Base-by-base conservation (phyloP, 352 stramenopile species). In the Phytopythium helicoides region DNA sequence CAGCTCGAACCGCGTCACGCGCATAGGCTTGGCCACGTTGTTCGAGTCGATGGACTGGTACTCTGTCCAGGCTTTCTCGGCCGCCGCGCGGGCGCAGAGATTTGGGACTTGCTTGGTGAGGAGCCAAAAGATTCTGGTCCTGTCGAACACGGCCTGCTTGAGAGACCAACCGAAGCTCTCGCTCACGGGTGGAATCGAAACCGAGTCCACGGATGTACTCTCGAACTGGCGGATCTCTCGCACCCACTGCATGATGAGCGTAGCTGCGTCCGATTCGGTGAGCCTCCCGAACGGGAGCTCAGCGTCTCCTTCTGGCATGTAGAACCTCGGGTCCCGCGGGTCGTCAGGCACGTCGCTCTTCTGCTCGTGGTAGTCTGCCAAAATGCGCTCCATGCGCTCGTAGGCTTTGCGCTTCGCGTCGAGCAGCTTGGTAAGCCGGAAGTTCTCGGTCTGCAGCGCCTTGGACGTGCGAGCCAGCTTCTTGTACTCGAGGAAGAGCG, bases 381-480 rank as follows among this genome's bases (percentile, higher is more conserved):
- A 56, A 12, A 81, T 64, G 25, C 64, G 71, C 59, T 77, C 64
- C 33, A 75, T 62, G 40, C 66, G 66, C 54, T 77, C 60, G 56
- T 75, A 71, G 6, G 58, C 48, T 34, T 81, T 77, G 46, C 59
- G 55, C 1, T 60, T 54, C 36, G 47, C 34, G 22, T 71, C 64
- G 31, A 81, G 64, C 38, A 59, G 60, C 47, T 75, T 61, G n/a
- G 64, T 53, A 31, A 81, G 41, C 51, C 53, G 12, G n/a, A 75
- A 81, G 45, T 76, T 76, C 36, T 74, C 57, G 10, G 53, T 25
- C 40, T 68, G 64, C 37, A 77, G 59, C 40, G 57, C 37, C 39
- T 77, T 71, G 44, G 70, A 75, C n/a, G 58, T 35, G 16, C 56
- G 37, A 6, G 64, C 61, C 26, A 81, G 66, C 50, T 56, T 44